Base-by-base conservation (phyloP, 345 rosid genomes). In the Mercurialis annua region DNA sequence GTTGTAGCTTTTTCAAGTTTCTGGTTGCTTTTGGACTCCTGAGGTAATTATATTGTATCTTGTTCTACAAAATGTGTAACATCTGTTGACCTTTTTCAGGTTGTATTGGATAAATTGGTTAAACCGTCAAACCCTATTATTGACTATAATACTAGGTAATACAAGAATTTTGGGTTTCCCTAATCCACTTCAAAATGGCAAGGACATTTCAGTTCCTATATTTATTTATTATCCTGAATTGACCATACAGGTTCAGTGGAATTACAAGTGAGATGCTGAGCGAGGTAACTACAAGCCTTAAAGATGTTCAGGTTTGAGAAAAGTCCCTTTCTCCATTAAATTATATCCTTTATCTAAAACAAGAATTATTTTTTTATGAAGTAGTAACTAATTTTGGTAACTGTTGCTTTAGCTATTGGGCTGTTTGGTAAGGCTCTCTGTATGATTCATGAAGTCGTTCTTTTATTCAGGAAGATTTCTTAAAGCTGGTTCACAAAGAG, bases 111-210 rank as follows among this genome's bases (percentile, higher is more conserved):
- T 76, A 84, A 89, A 85, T 76, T 94, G 82, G 99, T 94, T 62
- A 91, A 85, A 75, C 99, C 97, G 33, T 59, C 79, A 68, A 94
- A 94, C 38, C 60, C 74, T 23, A 94, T 94, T 4, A 79, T 84
- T 42, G 96, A 94, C 75, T 94, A 91, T 79, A 89, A 87, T 73
- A 94, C 96, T 54, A 86, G 96, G 99, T 94, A 80, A 46, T 15
- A 42, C 11, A 1, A 24, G 11, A 42, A 16, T 21, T 15, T 61
- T 26, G 24, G 12, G 11, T 59, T 59, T 38, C 31, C 55, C 30
- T 29, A 36, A 38, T 52, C 44, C 6, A 15, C n/a, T 1, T 47
- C 34, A 26, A 50, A 33, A n/a, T 52, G 20, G 18, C n/a, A 17
- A 48, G 29, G 23, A 7, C 33, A 29, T 27, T 53, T 56, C 8